These are phyloP conservation scores for Cutaneotrichosporon sp. DNA, from an alignment of 1,284 basidiomycete genomes.

Conservation along the genomic window DNA sequence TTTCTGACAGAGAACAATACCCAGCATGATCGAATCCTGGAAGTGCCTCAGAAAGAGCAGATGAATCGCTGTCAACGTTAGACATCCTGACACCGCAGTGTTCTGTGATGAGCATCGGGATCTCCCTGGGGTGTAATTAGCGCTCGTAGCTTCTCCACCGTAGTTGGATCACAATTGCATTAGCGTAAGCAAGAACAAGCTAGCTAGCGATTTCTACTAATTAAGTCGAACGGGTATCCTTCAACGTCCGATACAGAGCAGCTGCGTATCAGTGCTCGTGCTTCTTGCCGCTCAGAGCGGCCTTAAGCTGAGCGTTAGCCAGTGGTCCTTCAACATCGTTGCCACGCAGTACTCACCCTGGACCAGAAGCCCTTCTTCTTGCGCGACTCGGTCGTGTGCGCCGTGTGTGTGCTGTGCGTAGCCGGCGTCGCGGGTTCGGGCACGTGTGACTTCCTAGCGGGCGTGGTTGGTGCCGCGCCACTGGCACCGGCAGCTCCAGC, in stretches of 20 bases:
- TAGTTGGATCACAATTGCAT: too few relatives aligned
- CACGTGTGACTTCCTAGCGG: neutral
- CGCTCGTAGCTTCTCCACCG: too few relatives aligned
- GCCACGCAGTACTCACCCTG: neutral
- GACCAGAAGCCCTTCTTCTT: slow-evolving; percentile 28
- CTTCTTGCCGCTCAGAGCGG: slow-evolving; percentile 7
- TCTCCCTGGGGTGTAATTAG: too few relatives aligned
- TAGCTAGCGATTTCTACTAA: neutral
- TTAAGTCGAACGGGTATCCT: neutral
- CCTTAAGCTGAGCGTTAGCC: slow-evolving; percentile 15
- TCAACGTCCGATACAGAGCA: neutral
- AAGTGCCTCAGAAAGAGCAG: too few relatives aligned
- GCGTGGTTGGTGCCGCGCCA: neutral
- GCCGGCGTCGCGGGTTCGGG: neutral
- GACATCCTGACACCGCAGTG: too few relatives aligned
- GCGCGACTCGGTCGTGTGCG: slow-evolving; percentile 8
- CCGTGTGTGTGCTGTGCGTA: neutral
- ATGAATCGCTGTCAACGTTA: too few relatives aligned
- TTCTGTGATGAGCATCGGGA: too few relatives aligned
- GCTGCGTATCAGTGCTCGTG: neutral
- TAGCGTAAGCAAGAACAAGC: too few relatives aligned
- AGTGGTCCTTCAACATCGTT: neutral
- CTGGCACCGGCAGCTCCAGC: too few relatives aligned
- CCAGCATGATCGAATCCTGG: too few relatives aligned
- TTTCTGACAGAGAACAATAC: too few relatives aligned